phyloP scores from a whole-genome alignment of 176 grass and related monocot species.

The Phoenix dactylifera region DNA sequence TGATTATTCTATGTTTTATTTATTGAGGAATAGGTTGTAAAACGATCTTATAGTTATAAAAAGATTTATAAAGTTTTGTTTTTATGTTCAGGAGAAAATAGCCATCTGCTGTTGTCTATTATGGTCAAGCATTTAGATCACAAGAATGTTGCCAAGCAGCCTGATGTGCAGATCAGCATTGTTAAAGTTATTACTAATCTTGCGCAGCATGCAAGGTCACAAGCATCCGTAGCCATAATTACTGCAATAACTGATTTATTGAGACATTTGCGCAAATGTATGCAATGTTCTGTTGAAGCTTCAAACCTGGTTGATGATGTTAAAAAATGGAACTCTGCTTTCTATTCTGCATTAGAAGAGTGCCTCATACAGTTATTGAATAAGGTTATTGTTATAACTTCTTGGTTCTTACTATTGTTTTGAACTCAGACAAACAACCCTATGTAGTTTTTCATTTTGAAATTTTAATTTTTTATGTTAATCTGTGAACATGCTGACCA shows the following conservation, averaged over 20 bases:
- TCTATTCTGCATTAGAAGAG: conserved; percentile 73
- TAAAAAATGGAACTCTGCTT: conserved; percentile 42
- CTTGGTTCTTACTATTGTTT: no score
- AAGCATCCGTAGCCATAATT: conserved; percentile 59
- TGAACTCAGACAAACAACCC: no score
- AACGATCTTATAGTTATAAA: no score
- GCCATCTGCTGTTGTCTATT: conserved; percentile 73
- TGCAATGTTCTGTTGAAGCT: conserved; percentile 80
- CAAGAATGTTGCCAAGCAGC: conserved; percentile 69
- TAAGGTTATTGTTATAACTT: conserved; percentile 40
- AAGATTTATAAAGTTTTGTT: conserved; percentile 6
- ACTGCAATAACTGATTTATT: conserved; percentile 73
- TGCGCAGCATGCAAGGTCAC: conserved; percentile 53
- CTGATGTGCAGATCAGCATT: conserved; percentile 54
- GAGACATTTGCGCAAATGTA: conserved; percentile 88
- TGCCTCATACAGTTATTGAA: conserved; percentile 63
- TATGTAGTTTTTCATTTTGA: no score
- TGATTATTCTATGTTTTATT: no score
- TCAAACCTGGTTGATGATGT: conserved; percentile 42
- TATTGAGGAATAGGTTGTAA: no score
- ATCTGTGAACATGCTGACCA: no score
- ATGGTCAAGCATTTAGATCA: conserved; percentile 86
- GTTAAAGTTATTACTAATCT: conserved; percentile 76
- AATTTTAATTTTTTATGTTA: no score
- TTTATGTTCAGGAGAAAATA: conserved; percentile 60